These are phyloP conservation scores for Colletotrichum melonis DNA, from an alignment of 2,329 filamentous ascomycete species.

Conservation along the genomic window DNA sequence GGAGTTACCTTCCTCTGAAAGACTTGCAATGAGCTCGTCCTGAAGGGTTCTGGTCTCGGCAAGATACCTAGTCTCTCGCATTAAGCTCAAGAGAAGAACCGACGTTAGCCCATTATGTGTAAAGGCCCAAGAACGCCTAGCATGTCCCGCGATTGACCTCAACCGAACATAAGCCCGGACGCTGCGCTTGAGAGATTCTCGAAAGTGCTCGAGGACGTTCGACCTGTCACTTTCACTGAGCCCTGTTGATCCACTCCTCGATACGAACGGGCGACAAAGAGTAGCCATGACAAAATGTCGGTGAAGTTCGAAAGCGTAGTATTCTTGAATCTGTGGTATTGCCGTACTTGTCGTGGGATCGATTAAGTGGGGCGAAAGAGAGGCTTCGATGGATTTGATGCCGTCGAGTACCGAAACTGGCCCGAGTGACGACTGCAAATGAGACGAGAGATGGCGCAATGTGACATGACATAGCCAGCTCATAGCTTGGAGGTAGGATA, in stretches of 20 bases:
- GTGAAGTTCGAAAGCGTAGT: slow-evolving; percentile 30
- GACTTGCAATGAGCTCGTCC: not conserved
- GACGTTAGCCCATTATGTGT: slow-evolving; percentile 32
- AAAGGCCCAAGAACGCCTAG: slow-evolving; percentile 30
- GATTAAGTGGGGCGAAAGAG: not conserved
- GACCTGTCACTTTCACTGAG: not conserved
- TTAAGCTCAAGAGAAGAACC: slow-evolving; percentile 21
- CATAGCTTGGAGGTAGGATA: not conserved
- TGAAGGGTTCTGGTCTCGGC: not conserved
- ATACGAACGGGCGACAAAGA: slow-evolving; percentile 9
- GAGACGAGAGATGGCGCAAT: not conserved
- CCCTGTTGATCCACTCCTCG: not conserved
- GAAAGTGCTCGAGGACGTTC: slow-evolving; percentile 11
- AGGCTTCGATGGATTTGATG: not conserved
- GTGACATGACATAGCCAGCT: not conserved
- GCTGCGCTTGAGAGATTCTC: slow-evolving; percentile 19
- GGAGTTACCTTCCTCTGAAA: not conserved
- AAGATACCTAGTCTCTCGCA: slow-evolving; percentile 27
- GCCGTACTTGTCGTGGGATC: not conserved
- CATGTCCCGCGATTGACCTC: slow-evolving; percentile 22
- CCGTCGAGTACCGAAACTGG: not conserved
- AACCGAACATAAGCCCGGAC: slow-evolving; percentile 25
- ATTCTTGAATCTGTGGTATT: slow-evolving; percentile 23
- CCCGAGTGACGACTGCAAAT: not conserved
- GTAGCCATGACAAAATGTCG: slow-evolving; percentile 29